Evolutionary conservation across 2,329 filamentous ascomycete genomes (phyloP).

Genomic region (Apiospora aurea): DNA sequence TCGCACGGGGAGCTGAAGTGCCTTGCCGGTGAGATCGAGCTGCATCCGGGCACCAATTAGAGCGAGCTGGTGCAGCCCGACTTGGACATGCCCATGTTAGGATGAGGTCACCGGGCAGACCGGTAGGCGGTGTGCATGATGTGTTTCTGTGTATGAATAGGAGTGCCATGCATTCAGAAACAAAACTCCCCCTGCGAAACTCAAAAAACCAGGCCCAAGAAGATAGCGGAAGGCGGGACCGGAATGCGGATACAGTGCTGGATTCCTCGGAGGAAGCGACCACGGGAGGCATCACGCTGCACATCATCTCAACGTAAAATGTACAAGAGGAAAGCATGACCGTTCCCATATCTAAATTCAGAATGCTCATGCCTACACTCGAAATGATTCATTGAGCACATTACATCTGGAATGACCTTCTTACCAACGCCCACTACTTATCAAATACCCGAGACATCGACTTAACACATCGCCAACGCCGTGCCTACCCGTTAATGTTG

Average conservation of each 20-base stretch:
- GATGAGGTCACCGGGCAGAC: constrained; percentile 1
- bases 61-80: neutral
- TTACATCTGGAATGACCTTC: neutral
- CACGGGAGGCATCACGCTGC: no score
- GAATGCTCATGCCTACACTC: neutral
- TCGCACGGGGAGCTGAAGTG: neutral
- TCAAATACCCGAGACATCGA: neutral
- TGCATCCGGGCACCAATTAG: constrained; percentile 9
- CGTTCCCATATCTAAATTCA: neutral
- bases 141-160: neutral
- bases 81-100: neutral
- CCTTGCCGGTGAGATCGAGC: constrained; percentile 9
- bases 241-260: constrained; percentile 12
- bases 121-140: constrained; percentile 17
- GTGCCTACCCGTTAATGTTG: neutral
- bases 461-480: neutral
- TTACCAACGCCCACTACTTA: neutral
- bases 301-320: constrained; percentile 10
- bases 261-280: neutral
- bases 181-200: neutral
- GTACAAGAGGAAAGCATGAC: neutral
- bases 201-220: neutral
- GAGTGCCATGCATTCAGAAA: neutral
- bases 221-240: constrained; percentile 6
- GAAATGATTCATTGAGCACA: neutral